phyloP scores from a whole-genome alignment of 139 green algal species.

The Ettlia oleoabundans region DNA sequence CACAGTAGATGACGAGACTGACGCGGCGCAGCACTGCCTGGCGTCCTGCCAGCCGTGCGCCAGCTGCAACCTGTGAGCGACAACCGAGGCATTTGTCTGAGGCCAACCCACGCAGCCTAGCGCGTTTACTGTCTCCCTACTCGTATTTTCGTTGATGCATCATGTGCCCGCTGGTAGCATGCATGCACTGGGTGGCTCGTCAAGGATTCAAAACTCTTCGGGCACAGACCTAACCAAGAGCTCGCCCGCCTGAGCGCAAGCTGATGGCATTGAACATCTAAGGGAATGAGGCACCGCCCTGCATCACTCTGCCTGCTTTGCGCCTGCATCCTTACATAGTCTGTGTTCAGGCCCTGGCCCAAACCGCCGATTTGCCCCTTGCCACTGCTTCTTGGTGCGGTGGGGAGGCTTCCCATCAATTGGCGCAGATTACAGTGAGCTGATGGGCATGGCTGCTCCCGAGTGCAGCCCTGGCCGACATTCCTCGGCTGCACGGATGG shows the following conservation, averaged over 20 bases:
- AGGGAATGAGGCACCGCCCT: not conserved
- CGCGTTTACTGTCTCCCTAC: not conserved
- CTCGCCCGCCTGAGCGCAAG: not conserved
- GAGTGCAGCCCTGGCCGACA: conserved; percentile 12
- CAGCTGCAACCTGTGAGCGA: conserved; percentile 10
- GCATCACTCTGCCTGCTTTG: not conserved
- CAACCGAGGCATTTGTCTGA: conserved; percentile 36
- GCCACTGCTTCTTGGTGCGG: conserved; percentile 16
- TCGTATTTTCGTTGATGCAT: not conserved
- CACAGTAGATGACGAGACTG: conserved; percentile 26
- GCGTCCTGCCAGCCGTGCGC: conserved; percentile 11
- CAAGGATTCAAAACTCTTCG: not conserved
- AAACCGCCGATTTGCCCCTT: conserved; percentile 39
- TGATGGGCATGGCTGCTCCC: conserved; percentile 29
- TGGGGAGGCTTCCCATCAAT: conserved; percentile 36
- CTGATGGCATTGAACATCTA: conserved; percentile 11
- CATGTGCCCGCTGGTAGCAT: not conserved
- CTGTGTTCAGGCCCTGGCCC: no score
- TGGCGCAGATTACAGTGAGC: conserved; percentile 14
- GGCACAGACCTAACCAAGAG: conserved; percentile 14
- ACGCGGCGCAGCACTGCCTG: not conserved
- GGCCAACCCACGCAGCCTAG: not conserved
- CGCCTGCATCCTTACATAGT: no score
- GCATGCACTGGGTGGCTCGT: not conserved
- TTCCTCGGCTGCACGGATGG: conserved; percentile 30